Evolutionary conservation across 2,329 filamentous ascomycete genomes (phyloP), one percentile per base, ranked within the genome.

Genomic region (Ceratocystis eucalypticola): DNA sequence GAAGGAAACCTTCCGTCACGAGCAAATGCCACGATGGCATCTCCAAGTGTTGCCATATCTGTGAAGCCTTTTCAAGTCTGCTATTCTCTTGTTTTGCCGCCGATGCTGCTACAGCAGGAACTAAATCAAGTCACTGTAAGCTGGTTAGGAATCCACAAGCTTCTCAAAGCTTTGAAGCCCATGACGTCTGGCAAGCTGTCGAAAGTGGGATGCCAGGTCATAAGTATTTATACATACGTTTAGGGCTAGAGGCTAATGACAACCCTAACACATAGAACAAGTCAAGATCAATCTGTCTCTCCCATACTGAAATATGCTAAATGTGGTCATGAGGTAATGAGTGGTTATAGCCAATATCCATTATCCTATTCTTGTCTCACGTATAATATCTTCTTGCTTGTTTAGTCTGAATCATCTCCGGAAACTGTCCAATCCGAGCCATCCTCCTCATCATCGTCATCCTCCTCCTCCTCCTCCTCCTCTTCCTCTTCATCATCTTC

Each of bases 401-500:
- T 41, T 61, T 59, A 67, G 30, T 17, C 15, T 7, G 50, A 64
- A 53, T 68, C 67, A 33, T 66, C 62, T 7, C 67, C 67, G 2
- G 64, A 68, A 8, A 20, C 28, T 15, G 45, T 57, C 62, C 62
- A 62, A 20, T 67, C 66, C 4, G 62, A 65, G n/a, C 75, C 72
- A 69, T 67, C 62, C n/a, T 77, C 77, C 1, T 75, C 75, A 1
- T 77, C 77, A 2, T 84, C 81, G 0, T 80, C 79, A 0, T 81
- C 80, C 0, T 78, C 78, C 0, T 79, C 79, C 0, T 78, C 80
- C 0, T 82, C 80, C 0, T 86, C 84, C 0, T 86, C 84, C 0
- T 86, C 81, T 0, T 83, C 82, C 0, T 86, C 81, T 0, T 83
- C 82, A 0, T 83, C 83, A 1, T 84, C 84, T 3, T 84, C 83